Base-by-base conservation (phyloP, 805 yeast species). In the Yarrowia sp. region DNA sequence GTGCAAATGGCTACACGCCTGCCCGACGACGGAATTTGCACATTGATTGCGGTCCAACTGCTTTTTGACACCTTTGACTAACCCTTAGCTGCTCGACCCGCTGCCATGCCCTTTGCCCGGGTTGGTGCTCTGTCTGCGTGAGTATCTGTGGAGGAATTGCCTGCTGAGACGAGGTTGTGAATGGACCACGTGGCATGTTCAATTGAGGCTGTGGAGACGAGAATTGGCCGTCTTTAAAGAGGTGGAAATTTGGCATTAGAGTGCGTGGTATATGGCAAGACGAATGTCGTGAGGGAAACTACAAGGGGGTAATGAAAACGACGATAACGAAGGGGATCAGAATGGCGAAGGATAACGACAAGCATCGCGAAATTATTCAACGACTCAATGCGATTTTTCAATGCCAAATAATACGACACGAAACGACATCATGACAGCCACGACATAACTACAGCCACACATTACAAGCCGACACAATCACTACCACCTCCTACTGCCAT, bases 51-150 rank as follows among this genome's bases (percentile, higher is more conserved):
- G 21, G 14, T 28, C 21, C 36, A n/a, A 16, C 38, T 4, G 16
- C n/a, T 12, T 16, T 16, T 24, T 7, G n/a, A 36, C 16, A 48
- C 44, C 46, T 26, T 40, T 40, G 38, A 30, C 63, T 58, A 58
- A 58, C 63, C 38, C 38, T 19, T 48, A 58, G 63, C 63, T 58
- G 64, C 66, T 56, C 63, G 54, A 51, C 64, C 65, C 62, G 33
- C 65, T 38, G 38, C 65, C 44, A 54, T 41, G 44, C 35, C 63
- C 52, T 24, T 46, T 48, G 36, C 62, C 62, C 65, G 62, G 63
- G 65, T 36, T 48, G 51, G 64, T 56, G 65, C 44, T 26, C 64
- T 63, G 63, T 40, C 66, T 46, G 58, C 58, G 58, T 59, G 61
- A 41, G 58, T 46, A 62, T 46, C 21, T 5, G 38, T 5, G 44